These are phyloP conservation scores for Carex parvula DNA, from an alignment of 176 grass and related monocot species.

Conservation along the genomic window DNA sequence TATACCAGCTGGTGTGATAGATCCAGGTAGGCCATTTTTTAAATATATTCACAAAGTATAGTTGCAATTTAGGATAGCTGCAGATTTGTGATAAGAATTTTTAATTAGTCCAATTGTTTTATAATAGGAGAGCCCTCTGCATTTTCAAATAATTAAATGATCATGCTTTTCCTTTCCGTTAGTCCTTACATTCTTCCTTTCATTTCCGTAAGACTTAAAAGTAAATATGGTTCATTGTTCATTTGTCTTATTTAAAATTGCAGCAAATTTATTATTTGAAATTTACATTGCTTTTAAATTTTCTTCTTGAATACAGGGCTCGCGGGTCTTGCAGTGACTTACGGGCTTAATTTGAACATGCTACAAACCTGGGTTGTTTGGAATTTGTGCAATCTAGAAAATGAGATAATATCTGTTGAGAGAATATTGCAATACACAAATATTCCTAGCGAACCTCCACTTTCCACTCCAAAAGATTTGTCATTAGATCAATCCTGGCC, in stretches of 20 bases:
- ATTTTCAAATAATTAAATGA: background rate
- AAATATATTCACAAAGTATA: background rate
- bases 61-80: background rate
- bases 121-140: background rate
- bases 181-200: background rate
- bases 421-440: slow-evolving; percentile 77
- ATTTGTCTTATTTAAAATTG: background rate
- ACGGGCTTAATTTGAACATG: slow-evolving; percentile 83
- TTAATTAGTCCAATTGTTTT: background rate
- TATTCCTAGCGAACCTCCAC: slow-evolving; percentile 69
- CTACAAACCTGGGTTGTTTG: slow-evolving; percentile 69
- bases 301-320: slow-evolving; percentile 33
- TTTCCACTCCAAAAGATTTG: slow-evolving; percentile 37
- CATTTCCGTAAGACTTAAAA: background rate
- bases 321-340: slow-evolving; percentile 82
- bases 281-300: background rate
- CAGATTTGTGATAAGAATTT: background rate
- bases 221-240: background rate
- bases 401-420: slow-evolving; percentile 86
- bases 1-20: slow-evolving; percentile 40
- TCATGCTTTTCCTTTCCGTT: background rate
- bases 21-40: slow-evolving; percentile 42
- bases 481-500: slow-evolving; percentile 14
- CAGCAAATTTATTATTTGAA: slow-evolving; percentile 1
- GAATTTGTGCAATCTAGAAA: slow-evolving; percentile 67